These are phyloP conservation scores for Geotrichum macrosporum DNA, from an alignment of 1,139 yeast genomes.

Conservation along the genomic window DNA sequence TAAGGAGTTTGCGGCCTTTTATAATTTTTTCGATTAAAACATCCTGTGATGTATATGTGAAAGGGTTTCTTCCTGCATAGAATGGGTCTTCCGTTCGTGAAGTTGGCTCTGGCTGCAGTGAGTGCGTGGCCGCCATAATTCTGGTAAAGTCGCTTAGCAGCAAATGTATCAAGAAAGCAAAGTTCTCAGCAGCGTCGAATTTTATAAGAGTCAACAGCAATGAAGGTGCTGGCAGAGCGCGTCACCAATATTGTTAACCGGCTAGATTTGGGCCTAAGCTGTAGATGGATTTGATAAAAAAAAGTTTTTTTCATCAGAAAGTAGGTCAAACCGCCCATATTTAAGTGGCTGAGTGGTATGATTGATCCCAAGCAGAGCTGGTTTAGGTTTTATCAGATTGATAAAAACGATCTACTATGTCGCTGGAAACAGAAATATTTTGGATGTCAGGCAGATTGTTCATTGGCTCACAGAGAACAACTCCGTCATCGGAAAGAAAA, in stretches of 20 bases:
- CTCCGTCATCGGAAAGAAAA: too few relatives aligned
- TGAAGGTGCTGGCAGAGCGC: not conserved
- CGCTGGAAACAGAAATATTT: too few relatives aligned
- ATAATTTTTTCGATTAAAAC: conserved; percentile 5
- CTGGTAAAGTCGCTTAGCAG: too few relatives aligned
- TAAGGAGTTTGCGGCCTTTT: conserved; percentile 5
- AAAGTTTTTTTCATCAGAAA: not conserved
- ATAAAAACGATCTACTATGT: not conserved
- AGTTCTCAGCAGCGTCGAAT: not conserved
- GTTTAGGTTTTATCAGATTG: conserved; percentile 2
- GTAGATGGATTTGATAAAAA: conserved; percentile 1
- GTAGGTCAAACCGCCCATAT: not conserved
- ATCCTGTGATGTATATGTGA: not conserved
- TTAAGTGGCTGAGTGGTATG: not conserved
- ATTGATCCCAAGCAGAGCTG: not conserved
- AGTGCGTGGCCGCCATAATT: not conserved
- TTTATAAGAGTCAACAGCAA: too few relatives aligned
- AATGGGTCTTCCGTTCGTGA: not conserved
- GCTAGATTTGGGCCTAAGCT: not conserved
- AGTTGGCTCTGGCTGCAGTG: not conserved
- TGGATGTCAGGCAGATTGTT: too few relatives aligned
- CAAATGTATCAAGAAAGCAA: not conserved
- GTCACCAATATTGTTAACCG: not conserved
- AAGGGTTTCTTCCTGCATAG: conserved; percentile 8
- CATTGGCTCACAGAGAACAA: too few relatives aligned